These are phyloP conservation scores for Chlorella sp. DNA, from an alignment of 139 green algal genomes.

Conservation along the genomic window DNA sequence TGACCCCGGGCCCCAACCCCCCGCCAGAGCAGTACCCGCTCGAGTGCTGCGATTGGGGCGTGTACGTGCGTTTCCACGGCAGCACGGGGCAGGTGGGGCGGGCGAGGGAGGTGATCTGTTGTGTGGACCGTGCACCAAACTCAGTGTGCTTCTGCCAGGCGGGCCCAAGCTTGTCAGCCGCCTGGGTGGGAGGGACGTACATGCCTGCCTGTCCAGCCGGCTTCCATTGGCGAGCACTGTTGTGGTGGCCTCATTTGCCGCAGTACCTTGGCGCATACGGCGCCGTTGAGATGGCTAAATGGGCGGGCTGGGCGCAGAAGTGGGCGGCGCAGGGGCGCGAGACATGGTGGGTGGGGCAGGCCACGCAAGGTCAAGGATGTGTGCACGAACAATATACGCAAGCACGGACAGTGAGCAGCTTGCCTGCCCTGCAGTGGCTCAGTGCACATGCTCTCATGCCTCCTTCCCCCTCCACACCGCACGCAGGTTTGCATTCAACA, in stretches of 20 bases:
- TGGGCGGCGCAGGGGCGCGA: neutral
- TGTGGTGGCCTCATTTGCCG: neutral
- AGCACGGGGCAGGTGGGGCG: slow-evolving; percentile 23
- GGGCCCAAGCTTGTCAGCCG: no score
- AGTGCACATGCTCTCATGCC: no score
- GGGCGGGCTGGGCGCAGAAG: neutral
- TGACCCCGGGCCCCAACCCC: slow-evolving; percentile 1
- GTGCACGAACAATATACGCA: neutral
- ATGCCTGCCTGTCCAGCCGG: neutral
- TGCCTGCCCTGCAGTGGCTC: no score
- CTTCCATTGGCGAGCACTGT: neutral
- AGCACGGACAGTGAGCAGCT: no score
- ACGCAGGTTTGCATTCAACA: slow-evolving; percentile 21
- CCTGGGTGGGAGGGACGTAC: no score
- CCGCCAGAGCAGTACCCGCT: slow-evolving; percentile 17
- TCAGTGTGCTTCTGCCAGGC: neutral
- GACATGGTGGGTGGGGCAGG: neutral
- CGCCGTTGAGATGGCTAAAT: neutral
- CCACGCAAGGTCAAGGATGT: neutral
- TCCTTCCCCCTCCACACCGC: neutral
- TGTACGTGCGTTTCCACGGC: slow-evolving; percentile 38
- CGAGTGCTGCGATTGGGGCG: slow-evolving; percentile 37
- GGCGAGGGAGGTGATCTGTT: neutral
- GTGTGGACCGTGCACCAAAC: neutral
- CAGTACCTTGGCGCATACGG: slow-evolving; percentile 20